Conservation (phyloP, 306 rosid genomes). For the Trifolium fragiferum region DNA sequence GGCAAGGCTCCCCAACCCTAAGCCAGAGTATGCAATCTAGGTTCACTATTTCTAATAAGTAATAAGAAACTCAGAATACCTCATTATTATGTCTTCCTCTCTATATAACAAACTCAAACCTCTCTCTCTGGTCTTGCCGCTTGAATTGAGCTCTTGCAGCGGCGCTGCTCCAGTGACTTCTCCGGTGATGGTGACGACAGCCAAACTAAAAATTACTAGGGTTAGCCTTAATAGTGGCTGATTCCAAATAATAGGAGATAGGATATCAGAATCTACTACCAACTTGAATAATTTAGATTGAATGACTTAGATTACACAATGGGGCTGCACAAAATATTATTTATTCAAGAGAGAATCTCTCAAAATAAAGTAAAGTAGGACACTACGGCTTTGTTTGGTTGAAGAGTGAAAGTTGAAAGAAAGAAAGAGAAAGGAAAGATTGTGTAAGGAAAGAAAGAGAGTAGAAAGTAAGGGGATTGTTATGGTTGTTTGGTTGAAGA, state of each 20-base stretch:
- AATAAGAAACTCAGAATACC: not conserved
- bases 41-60: not conserved
- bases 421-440: too few species aligned
- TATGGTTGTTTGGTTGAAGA: too few species aligned
- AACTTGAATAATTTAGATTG: not conserved
- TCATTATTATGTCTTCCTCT: not conserved
- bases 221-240: not conserved
- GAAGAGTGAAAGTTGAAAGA: too few species aligned
- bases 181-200: not conserved
- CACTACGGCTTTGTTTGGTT: not conserved
- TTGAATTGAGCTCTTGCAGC: too few species aligned
- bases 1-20: not conserved
- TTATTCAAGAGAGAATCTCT: not conserved
- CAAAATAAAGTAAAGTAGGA: not conserved
- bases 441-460: too few species aligned
- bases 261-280: not conserved
- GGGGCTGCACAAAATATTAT: not conserved
- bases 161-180: not conserved
- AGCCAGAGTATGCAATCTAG: not conserved
- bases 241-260: not conserved
- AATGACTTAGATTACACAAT: not conserved
- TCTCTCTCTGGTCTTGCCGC: not conserved
- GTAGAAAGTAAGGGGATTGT: too few species aligned
- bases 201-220: not conserved
- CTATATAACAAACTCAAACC: not conserved